A percentile compares a stretch with the other conserved stretches of the same genome.
These are phyloP conservation scores for Citrus trifoliata DNA, from an alignment of 345 rosid species.

Conservation along the genomic window DNA sequence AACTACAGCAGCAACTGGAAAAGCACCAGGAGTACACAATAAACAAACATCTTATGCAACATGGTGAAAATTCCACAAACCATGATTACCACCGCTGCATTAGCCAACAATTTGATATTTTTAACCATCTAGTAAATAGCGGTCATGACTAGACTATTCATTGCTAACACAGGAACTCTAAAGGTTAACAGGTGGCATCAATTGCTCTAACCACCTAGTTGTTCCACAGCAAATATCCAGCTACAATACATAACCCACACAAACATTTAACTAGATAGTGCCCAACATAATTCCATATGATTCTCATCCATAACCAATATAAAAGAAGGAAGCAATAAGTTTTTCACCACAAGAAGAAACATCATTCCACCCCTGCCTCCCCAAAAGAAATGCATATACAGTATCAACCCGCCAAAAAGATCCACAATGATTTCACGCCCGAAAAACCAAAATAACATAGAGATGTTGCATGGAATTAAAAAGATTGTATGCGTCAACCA, in stretches of 20 bases:
- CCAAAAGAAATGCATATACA: background rate
- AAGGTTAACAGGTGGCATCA: background rate
- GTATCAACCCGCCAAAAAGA: background rate
- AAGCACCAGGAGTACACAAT: background rate
- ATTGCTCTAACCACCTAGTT: background rate
- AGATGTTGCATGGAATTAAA: background rate
- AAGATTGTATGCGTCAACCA: background rate
- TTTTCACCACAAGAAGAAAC: background rate
- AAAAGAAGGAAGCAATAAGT: background rate
- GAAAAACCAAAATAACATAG: background rate
- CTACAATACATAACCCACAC: background rate
- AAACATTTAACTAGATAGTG: background rate
- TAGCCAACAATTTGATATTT: background rate
- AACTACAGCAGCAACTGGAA: background rate
- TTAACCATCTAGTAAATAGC: background rate
- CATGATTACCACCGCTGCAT: background rate
- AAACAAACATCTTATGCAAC: background rate
- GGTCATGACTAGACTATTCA: background rate
- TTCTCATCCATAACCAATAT: background rate
- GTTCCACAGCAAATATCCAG: background rate
- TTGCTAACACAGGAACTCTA: background rate
- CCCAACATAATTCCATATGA: background rate
- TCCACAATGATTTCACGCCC: background rate
- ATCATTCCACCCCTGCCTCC: background rate
- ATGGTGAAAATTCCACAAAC: background rate